Conservation (phyloP, 768 basidiomycete genomes). For the Lactarius vividus region DNA sequence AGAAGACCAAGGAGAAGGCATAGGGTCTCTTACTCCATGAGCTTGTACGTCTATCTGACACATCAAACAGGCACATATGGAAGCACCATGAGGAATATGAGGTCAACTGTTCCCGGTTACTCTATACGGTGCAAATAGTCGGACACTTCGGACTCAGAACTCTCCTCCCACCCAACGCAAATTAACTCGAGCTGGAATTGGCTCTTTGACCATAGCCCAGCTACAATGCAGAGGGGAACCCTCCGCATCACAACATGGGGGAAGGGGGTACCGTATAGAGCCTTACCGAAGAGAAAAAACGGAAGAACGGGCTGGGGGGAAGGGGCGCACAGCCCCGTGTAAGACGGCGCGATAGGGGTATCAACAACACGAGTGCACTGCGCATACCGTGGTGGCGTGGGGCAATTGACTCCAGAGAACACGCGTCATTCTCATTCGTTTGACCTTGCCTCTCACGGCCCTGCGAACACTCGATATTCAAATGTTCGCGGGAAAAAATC, state of each 20-base stretch:
- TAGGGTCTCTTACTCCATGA: slow-evolving; percentile 10
- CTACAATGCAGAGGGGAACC: neutral
- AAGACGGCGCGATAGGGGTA: slow-evolving; percentile 24
- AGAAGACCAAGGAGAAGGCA: neutral
- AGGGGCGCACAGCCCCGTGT: slow-evolving; percentile 11
- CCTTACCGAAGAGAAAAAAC: neutral
- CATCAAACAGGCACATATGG: slow-evolving; percentile 26
- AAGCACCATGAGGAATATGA: slow-evolving; percentile 28
- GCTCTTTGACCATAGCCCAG: slow-evolving; percentile 1
- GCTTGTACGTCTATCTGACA: slow-evolving; percentile 28
- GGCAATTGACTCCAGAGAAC: slow-evolving; percentile 7
- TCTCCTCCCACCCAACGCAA: neutral
- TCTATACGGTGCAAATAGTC: slow-evolving; percentile 19
- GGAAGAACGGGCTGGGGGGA: slow-evolving; percentile 5
- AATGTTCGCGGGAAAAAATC: slow-evolving; percentile 20
- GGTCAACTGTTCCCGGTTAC: slow-evolving; percentile 18
- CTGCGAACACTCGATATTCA: slow-evolving; percentile 16
- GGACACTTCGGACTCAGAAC: slow-evolving; percentile 19
- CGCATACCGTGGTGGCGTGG: slow-evolving; percentile 26
- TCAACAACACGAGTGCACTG: slow-evolving; percentile 19
- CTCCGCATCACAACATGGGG: slow-evolving; percentile 6
- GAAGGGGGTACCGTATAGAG: slow-evolving; percentile 1
- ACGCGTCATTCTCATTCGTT: slow-evolving; percentile 25
- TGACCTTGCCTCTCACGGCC: slow-evolving; percentile 21
- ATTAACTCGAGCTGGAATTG: slow-evolving; percentile 1